Percentiles rank a stretch among this genome's conserved stretches.
phyloP scores from a whole-genome alignment of 495 filamentous ascomycete genomes.

The Pyrenopolyporus hunteri region DNA sequence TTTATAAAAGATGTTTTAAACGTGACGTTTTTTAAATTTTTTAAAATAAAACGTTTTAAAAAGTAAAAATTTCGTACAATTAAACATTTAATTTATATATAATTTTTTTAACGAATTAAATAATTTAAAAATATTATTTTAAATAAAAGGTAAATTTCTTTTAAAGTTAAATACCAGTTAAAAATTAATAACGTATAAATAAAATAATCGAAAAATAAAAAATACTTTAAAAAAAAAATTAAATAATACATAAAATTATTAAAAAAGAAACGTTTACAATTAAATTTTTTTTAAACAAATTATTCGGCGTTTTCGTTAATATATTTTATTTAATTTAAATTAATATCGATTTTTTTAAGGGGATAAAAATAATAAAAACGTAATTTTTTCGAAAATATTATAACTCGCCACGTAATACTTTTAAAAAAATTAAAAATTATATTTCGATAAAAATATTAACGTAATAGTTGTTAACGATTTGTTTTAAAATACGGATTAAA shows the following conservation, averaged over 20 bases:
- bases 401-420: background rate
- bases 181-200: background rate
- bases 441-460: constrained; percentile 75
- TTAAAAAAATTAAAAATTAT: constrained; percentile 69
- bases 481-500: constrained; percentile 9
- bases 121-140: constrained; percentile 73
- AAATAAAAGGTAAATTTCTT: constrained; percentile 59
- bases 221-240: background rate
- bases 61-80: constrained; percentile 64
- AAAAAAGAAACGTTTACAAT: background rate
- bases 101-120: constrained; percentile 68
- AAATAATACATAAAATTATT: background rate
- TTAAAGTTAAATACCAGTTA: background rate
- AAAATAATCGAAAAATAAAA: background rate
- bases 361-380: background rate
- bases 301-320: background rate
- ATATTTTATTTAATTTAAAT: background rate
- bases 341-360: constrained; percentile 44
- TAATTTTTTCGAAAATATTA: constrained; percentile 62
- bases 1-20: constrained; percentile 69
- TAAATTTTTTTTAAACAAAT: background rate
- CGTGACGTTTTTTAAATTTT: constrained; percentile 58
- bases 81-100: constrained; percentile 57
- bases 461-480: constrained; percentile 11
- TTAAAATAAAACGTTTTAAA: constrained; percentile 66